These are phyloP conservation scores for Rutidosis leptorrhynchoides DNA, from an alignment of 129 eudicot species.

Conservation along the genomic window DNA sequence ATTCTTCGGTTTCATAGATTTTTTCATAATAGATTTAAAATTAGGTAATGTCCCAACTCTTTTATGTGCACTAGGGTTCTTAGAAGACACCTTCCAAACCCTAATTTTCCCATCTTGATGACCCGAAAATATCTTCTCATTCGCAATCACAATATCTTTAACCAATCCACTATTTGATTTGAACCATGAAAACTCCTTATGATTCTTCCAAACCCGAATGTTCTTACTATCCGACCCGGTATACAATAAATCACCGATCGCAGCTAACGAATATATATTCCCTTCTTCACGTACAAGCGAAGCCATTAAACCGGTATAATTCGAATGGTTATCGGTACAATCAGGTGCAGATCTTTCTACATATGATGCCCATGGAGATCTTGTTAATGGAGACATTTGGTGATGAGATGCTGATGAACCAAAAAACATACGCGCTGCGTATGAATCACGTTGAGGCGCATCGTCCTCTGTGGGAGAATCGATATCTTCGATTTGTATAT, in stretches of 20 bases:
- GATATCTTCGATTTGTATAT: conserved; percentile 16
- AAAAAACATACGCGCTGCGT: conserved; percentile 27
- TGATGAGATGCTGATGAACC: conserved; percentile 12
- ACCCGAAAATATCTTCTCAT: conserved; percentile 60
- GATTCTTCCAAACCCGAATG: conserved; percentile 82
- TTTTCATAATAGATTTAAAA: conserved; percentile 47
- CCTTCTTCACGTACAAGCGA: conserved; percentile 83
- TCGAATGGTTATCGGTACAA: conserved; percentile 23
- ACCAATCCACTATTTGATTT: conserved; percentile 81
- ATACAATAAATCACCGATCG: conserved; percentile 54
- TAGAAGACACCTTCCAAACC: conserved; percentile 64
- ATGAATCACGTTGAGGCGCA: conserved; percentile 24
- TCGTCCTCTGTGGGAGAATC: conserved; percentile 26
- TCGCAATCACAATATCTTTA: conserved; percentile 65
- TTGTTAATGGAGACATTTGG: conserved; percentile 49
- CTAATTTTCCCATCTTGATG: conserved; percentile 88
- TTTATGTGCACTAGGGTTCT: conserved; percentile 61
- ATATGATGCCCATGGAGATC: conserved; percentile 69
- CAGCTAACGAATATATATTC: conserved; percentile 65
- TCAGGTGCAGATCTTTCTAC: conserved; percentile 17
- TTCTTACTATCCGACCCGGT: conserved; percentile 87
- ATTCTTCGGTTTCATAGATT: conserved; percentile 61
- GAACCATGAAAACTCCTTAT: conserved; percentile 71
- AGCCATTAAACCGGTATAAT: conserved; percentile 75
- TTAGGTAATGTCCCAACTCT: conserved; percentile 64